These are phyloP conservation scores for Cystobasidiaceae sp. DNA, from an alignment of 1,284 basidiomycete genomes.

Conservation along the genomic window DNA sequence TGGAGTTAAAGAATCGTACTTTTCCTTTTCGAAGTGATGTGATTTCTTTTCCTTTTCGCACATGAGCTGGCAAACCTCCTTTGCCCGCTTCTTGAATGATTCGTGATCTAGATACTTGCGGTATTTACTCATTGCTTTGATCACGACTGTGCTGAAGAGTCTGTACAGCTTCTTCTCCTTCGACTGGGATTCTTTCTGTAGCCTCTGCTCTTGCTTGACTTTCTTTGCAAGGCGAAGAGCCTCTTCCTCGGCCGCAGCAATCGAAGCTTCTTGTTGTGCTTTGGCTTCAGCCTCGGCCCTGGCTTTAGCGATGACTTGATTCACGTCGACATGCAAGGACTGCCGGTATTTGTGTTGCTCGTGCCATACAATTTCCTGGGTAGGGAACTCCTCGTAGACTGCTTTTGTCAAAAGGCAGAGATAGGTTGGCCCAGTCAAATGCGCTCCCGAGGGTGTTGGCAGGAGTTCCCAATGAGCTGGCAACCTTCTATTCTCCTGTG, in stretches of 20 bases:
- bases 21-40: slow-evolving; percentile 63
- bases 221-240: slow-evolving; percentile 26
- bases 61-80: slow-evolving; percentile 59
- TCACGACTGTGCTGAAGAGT: slow-evolving; percentile 81
- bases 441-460: background rate
- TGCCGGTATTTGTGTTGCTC: background rate
- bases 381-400: background rate
- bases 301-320: slow-evolving; percentile 46
- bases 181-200: slow-evolving; percentile 57
- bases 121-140: slow-evolving; percentile 86
- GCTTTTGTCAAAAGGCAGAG: slow-evolving; percentile 10
- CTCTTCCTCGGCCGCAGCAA: slow-evolving; percentile 37
- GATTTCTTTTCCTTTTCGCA: slow-evolving; percentile 87
- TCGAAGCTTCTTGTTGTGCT: slow-evolving; percentile 41
- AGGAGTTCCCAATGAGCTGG: background rate
- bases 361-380: background rate
- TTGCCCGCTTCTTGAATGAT: slow-evolving; percentile 88
- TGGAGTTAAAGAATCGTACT: slow-evolving; percentile 67
- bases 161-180: slow-evolving; percentile 80
- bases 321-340: slow-evolving; percentile 26
- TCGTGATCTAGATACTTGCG: slow-evolving; percentile 73
- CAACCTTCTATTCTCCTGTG: background rate
- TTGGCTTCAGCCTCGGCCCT: slow-evolving; percentile 50
- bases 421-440: slow-evolving; percentile 2
- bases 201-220: slow-evolving; percentile 31